Evolutionary conservation across 2,329 filamentous ascomycete species (phyloP), one percentile per base, ranked within the genome.

Genomic region (Ophiosphaerella herpotricha): DNA sequence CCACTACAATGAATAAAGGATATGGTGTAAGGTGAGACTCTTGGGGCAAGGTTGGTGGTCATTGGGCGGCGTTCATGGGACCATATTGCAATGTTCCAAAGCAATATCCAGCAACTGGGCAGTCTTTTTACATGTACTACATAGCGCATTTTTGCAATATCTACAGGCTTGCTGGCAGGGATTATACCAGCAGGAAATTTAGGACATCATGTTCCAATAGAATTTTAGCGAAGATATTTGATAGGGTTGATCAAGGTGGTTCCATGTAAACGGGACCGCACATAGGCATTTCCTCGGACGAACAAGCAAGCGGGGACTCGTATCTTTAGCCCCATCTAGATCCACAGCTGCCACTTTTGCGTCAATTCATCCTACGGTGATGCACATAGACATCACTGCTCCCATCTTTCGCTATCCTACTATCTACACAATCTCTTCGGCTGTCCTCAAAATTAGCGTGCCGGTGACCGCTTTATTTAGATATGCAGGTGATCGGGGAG

Each of bases 1-100:
- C 74, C 90, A 95, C 74, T 93, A 91, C 78, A 93, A 95, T 72
- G 90, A 95, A 78, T 93, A 82, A 56, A 40, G n/a, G 41, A 16
- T 42, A 32, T 11, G 13, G 38, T 21, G 32, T 24, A 29, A 32
- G 31, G 45, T 39, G 36, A 29, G 41, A 32, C 37, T 55, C 39
- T 35, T 41, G 39, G 38, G 39, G 26, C 40, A 6, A 43, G 57
- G 11, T 50, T 21, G 42, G 53, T 50, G 59, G 58, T 60, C 67
- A 69, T 67, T 61, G 63, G 63, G 61, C 58, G 68, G 69, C 68
- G 68, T 72, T 70, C 43, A 43, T 52, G 39, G 43, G 46, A 32
- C 47, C 37, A 52, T 38, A 16, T 40, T 31, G 36, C 37, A 38
- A 47, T 42, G 35, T 39, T 38, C 24, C 44, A 39, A 38, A 46